Conservation (phyloP, 768 basidiomycete genomes). For the Trametes cinnabarina region DNA sequence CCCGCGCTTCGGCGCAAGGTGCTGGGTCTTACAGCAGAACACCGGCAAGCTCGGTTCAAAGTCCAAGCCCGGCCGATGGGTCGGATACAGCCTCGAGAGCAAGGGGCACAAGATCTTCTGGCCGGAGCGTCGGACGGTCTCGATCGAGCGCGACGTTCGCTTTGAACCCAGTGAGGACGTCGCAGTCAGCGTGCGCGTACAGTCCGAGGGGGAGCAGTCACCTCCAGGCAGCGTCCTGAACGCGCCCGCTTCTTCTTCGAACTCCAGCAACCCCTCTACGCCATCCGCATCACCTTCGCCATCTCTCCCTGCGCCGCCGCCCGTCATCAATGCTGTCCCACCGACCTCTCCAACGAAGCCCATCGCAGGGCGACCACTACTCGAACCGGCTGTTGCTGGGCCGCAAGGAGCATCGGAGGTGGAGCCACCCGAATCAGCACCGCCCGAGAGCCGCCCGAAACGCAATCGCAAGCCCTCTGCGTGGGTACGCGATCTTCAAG, state of each 20-base stretch:
- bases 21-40: not conserved
- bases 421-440: not conserved
- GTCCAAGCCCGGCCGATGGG: not conserved
- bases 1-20: not conserved
- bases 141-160: constrained; percentile 5
- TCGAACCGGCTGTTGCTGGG: no score
- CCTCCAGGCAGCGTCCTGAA: not conserved
- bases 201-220: constrained; percentile 8
- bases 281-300: not conserved
- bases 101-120: constrained; percentile 8
- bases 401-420: no score
- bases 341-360: no score
- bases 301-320: no score
- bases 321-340: no score
- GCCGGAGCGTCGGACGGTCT: constrained; percentile 5
- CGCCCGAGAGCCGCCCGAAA: not conserved
- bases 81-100: not conserved
- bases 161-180: not conserved
- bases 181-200: not conserved
- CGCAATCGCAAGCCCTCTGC: not conserved
- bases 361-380: no score
- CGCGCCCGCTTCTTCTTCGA: not conserved
- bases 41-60: not conserved
- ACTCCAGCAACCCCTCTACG: no score
- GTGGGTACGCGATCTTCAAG: not conserved